phyloP scores from a whole-genome alignment of 371 early-diverging fungal genomes.

The Syncephalastrum contaminatum region DNA sequence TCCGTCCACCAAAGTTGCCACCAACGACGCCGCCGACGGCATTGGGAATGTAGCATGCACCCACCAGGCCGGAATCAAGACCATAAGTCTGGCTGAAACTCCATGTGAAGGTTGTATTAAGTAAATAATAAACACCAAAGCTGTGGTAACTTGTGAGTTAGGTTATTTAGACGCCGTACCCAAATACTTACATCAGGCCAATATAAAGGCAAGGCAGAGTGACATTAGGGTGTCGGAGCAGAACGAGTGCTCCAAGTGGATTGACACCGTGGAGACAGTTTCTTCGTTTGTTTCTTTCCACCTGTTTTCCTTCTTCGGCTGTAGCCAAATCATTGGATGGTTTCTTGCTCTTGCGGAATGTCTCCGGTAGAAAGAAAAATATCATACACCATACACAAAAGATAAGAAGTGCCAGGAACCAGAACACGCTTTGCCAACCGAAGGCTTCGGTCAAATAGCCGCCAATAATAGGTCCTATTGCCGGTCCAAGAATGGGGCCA shows the following conservation, averaged over 20 bases:
- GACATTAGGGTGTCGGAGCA: constrained; percentile 32
- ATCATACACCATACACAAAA: constrained; percentile 27
- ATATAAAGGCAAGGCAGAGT: constrained; percentile 27
- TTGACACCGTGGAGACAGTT: constrained; percentile 11
- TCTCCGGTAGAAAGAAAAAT: constrained; percentile 43
- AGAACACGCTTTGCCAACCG: constrained; percentile 47
- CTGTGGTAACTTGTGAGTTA: constrained; percentile 3
- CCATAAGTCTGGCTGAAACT: constrained; percentile 23
- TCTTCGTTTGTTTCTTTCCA: constrained; percentile 6
- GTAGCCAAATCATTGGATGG: not conserved
- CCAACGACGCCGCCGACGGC: constrained; percentile 37
- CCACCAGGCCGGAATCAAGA: constrained; percentile 22
- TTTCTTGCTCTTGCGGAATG: constrained; percentile 6
- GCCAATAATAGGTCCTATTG: constrained; percentile 42
- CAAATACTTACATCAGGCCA: constrained; percentile 34
- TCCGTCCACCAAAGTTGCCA: constrained; percentile 37
- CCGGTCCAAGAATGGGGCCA: constrained; percentile 37
- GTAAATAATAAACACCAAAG: constrained; percentile 20
- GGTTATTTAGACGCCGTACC: not conserved
- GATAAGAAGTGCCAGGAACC: constrained; percentile 31
- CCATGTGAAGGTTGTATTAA: constrained; percentile 23
- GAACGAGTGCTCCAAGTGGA: constrained; percentile 31
- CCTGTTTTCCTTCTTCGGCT: not conserved
- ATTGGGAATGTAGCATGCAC: constrained; percentile 23
- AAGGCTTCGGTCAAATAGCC: constrained; percentile 42